Base-by-base conservation (phyloP, 1,284 basidiomycete genomes). In the Schizophyllum commune region DNA sequence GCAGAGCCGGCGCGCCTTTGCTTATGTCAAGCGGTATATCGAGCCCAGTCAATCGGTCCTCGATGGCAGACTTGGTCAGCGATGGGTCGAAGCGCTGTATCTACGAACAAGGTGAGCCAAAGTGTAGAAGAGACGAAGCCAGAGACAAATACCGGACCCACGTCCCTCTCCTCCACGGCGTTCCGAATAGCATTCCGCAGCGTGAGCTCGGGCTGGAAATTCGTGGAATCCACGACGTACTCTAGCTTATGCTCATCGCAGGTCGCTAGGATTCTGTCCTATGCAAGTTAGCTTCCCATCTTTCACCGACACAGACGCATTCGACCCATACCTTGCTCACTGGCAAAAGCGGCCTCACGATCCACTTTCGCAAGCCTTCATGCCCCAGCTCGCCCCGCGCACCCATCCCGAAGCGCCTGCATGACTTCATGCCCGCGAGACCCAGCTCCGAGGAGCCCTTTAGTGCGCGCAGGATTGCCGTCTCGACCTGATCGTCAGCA, bases 401-500 rank as follows among this genome's bases (percentile, higher is more conserved):
- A 3, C 87, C 87, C 91, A 92, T 92, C 0, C 90, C 91, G 84
- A 85, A 91, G 58, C 88, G 76, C 17, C 90, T 79, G 58, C 76
- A 73, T 1, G 73, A 73, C 52, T 79, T 76, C 86, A 91, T 92
- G 1, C 86, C 89, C 19, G 80, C 81, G 1, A 83, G 78, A 0
- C 87, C 88, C 15, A 79, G 61, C 52, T 72, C 67, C 5, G 82
- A 76, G 17, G 82, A 85, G 0, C 85, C 83, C 63, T 72, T 80
- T 5, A 79, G 76, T 19, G 88, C 69, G 7, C 91, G 83, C 78
- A 91, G 85, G 55, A 92, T 72, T 22, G 83, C 78, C 0, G 90
- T 92, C 70, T 92, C 90, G 7, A 91, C 79, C 68, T 92, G 89
- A 68, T 92, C 90, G 67, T 92, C 89, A 2, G 80, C 79, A 67